A percentile compares a stretch with the other conserved stretches of the same genome.
Conservation (phyloP, 2,329 filamentous ascomycete genomes). For the Metarhizium sp. region DNA sequence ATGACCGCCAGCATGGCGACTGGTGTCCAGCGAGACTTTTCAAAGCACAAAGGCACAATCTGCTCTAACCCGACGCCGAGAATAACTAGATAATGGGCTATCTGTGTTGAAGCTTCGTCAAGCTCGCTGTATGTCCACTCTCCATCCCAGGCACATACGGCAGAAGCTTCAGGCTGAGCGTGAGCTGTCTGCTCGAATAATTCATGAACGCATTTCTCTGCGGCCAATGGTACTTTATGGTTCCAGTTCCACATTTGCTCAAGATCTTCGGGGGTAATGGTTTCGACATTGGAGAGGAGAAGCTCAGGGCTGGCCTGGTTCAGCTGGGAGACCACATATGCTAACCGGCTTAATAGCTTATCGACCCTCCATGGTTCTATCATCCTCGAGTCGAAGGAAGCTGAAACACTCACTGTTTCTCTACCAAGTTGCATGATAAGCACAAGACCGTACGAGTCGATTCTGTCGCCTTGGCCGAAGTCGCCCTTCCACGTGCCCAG, state of each 20-base stretch:
- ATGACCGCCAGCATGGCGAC: constrained; percentile 15
- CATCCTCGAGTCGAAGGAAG: neutral
- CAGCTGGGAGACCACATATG: neutral
- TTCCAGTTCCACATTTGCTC: neutral
- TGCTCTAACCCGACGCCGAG: constrained; percentile 6
- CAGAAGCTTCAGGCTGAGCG: constrained; percentile 3
- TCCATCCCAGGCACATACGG: constrained; percentile 17
- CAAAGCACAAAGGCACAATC: constrained; percentile 14
- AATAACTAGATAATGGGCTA: neutral
- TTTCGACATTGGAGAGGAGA: neutral
- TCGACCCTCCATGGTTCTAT: neutral
- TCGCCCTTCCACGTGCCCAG: neutral
- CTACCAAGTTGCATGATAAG: neutral
- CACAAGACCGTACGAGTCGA: neutral
- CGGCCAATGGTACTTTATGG: neutral
- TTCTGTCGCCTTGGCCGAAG: neutral
- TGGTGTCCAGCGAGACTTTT: constrained; percentile 16
- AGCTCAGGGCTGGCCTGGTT: neutral
- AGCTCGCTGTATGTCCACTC: constrained; percentile 11
- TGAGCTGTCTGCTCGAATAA: neutral
- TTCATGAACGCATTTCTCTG: neutral
- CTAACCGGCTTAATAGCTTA: neutral
- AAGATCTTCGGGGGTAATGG: neutral
- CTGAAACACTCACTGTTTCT: neutral
- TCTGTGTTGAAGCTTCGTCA: constrained; percentile 1